A percentile compares a stretch with the other conserved stretches of the same genome.
These are phyloP conservation scores for Pleurostoma richardsiae DNA, from an alignment of 2,329 filamentous ascomycete genomes.

Conservation along the genomic window DNA sequence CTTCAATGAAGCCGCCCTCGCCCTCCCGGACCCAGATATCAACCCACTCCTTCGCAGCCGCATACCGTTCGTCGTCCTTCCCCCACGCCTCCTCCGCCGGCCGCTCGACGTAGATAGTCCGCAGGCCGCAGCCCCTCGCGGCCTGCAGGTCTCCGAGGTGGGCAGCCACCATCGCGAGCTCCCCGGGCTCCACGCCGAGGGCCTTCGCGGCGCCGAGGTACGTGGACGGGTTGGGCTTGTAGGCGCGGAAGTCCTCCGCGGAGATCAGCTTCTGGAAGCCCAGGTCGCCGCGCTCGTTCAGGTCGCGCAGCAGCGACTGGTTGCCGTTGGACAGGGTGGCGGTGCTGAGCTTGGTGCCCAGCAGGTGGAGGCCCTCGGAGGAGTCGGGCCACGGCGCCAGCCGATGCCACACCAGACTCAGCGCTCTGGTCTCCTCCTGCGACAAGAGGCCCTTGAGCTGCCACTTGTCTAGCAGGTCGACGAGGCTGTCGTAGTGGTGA, in stretches of 20 bases:
- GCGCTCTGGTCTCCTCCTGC: conserved; percentile 55
- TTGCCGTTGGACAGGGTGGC: conserved; percentile 75
- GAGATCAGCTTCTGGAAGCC: conserved; percentile 60
- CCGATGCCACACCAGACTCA: conserved; percentile 68
- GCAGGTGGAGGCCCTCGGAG: conserved; percentile 44
- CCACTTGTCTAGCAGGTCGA: conserved; percentile 50
- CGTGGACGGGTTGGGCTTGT: conserved; percentile 65
- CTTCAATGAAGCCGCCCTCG: conserved; percentile 46
- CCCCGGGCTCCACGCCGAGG: conserved; percentile 48
- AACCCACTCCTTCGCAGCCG: conserved; percentile 54
- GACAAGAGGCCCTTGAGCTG: conserved; percentile 54
- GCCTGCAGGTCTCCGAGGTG: conserved; percentile 66
- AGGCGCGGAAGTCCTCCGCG: conserved; percentile 65
- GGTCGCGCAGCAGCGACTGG: conserved; percentile 57
- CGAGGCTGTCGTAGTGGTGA: conserved; percentile 62
- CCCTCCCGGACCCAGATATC: conserved; percentile 55
- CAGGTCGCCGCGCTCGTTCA: conserved; percentile 52
- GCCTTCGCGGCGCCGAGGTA: conserved; percentile 63
- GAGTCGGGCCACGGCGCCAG: conserved; percentile 67
- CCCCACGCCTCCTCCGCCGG: conserved; percentile 59
- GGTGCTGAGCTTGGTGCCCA: conserved; percentile 51
- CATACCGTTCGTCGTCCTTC: conserved; percentile 41
- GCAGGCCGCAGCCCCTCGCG: conserved; percentile 59
- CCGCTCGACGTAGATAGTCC: conserved; percentile 71
- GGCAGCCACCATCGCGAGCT: conserved; percentile 75